These are phyloP conservation scores for Fusarium sp. DNA, from an alignment of 2,329 filamentous ascomycete genomes.

Conservation along the genomic window DNA sequence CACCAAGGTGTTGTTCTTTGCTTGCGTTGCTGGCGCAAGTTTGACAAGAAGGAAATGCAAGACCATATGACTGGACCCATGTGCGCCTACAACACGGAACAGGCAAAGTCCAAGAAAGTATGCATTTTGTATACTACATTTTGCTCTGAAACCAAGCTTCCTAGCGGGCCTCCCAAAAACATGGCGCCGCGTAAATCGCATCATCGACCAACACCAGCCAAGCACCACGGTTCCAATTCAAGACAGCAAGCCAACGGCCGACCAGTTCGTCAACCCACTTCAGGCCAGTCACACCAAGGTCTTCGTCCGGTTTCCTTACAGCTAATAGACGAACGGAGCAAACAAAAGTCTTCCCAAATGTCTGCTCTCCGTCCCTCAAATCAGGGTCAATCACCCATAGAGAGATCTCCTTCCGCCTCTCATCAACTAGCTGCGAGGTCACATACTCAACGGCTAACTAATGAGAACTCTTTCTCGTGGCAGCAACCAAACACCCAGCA, in stretches of 20 bases:
- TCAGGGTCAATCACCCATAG: conserved; percentile 1
- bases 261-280: not conserved
- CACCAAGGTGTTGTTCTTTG: conserved; percentile 40
- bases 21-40: conserved; percentile 40
- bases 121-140: conserved; percentile 39
- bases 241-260: conserved; percentile 14
- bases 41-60: conserved; percentile 33
- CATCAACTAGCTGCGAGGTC: not conserved
- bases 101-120: conserved; percentile 38
- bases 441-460: not conserved
- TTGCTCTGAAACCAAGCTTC: conserved; percentile 25
- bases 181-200: conserved; percentile 9
- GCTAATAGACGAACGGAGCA: not conserved
- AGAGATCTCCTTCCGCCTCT: not conserved
- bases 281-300: not conserved
- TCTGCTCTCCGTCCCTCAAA: not conserved
- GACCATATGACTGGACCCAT: conserved; percentile 34
- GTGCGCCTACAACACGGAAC: conserved; percentile 35
- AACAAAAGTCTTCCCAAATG: not conserved
- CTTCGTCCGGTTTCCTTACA: conserved; percentile 1
- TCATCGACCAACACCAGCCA: conserved; percentile 1
- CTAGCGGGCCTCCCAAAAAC: conserved; percentile 21
- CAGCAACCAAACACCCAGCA: not conserved
- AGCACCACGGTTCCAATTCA: not conserved
- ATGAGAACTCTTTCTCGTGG: not conserved